These are phyloP conservation scores for Closterium sp. DNA, from an alignment of 139 green algal species.

Conservation along the genomic window DNA sequence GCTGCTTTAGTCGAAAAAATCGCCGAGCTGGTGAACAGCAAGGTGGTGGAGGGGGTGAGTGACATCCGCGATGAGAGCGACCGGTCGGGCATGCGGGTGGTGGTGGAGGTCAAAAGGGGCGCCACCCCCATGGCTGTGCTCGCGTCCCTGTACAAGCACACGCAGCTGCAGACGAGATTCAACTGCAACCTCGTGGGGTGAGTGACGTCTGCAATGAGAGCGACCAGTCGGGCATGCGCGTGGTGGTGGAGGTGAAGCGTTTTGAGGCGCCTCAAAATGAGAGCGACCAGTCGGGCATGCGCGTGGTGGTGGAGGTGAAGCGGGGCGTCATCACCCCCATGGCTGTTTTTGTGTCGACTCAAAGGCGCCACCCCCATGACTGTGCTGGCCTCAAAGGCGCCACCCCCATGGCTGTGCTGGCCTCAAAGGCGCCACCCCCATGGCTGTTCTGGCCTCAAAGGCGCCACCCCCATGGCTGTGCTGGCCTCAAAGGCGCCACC, in stretches of 20 bases:
- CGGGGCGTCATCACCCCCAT: not conserved
- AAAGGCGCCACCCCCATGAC: too few species aligned
- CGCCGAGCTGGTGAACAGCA: slow-evolving; percentile 79
- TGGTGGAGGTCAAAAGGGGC: slow-evolving; percentile 75
- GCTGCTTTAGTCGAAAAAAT: slow-evolving; percentile 74
- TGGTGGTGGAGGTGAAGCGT: not conserved
- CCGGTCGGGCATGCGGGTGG: slow-evolving; percentile 81
- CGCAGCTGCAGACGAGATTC: slow-evolving; percentile 74
- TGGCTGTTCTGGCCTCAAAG: too few species aligned
- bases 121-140: slow-evolving; percentile 58
- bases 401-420: too few species aligned
- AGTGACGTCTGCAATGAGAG: slow-evolving; percentile 40
- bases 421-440: too few species aligned
- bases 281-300: not conserved
- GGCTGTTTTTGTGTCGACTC: too few species aligned
- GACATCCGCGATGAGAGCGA: slow-evolving; percentile 95
- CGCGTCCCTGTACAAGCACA: slow-evolving; percentile 80
- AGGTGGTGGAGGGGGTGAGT: slow-evolving; percentile 67
- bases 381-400: too few species aligned
- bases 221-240: not conserved
- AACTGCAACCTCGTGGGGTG: slow-evolving; percentile 75
- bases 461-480: too few species aligned
- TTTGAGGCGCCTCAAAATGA: too few species aligned
- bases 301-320: not conserved
- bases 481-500: too few species aligned